These are phyloP conservation scores for Astraeus odoratus DNA, from an alignment of 768 basidiomycete species.

Conservation along the genomic window DNA sequence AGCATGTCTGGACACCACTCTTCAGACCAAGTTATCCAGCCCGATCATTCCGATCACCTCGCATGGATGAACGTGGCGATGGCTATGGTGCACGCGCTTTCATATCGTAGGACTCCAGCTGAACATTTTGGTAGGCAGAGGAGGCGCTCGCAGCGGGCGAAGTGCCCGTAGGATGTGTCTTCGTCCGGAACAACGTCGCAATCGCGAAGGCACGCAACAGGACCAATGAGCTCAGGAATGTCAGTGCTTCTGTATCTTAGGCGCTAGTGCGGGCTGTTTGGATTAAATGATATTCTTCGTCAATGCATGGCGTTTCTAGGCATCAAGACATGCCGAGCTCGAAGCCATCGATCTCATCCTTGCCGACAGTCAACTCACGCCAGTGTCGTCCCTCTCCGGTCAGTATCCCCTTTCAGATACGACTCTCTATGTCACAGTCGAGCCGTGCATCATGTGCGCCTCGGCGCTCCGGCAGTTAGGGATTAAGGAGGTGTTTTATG, in stretches of 20 bases:
- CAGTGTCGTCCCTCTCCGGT: conserved; percentile 27
- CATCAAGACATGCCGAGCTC: conserved; percentile 94
- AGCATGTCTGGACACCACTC: no score
- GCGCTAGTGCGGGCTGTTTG: neutral
- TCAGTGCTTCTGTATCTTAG: conserved; percentile 28
- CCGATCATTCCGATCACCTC: no score
- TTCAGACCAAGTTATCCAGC: no score
- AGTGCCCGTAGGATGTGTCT: conserved; percentile 96
- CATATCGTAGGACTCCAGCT: neutral
- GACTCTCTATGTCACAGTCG: conserved; percentile 94
- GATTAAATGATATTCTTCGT: neutral
- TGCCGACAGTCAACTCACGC: conserved; percentile 51
- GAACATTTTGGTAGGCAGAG: conserved; percentile 48
- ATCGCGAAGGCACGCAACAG: conserved; percentile 88
- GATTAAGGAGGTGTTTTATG: conserved; percentile 85
- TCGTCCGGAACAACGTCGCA: conserved; percentile 68
- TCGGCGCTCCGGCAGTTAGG: conserved; percentile 92
- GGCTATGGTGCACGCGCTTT: conserved; percentile 52
- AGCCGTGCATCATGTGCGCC: conserved; percentile 99
- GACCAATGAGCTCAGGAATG: conserved; percentile 92
- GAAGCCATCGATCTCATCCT: conserved; percentile 92
- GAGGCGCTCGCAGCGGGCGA: conserved; percentile 82
- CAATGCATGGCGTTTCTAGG: conserved; percentile 39
- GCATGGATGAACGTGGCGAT: conserved; percentile 82
- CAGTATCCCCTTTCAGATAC: conserved; percentile 68